Evolutionary conservation across 441 rosid genomes (phyloP).

Genomic region (Metrosideros polymorpha): DNA sequence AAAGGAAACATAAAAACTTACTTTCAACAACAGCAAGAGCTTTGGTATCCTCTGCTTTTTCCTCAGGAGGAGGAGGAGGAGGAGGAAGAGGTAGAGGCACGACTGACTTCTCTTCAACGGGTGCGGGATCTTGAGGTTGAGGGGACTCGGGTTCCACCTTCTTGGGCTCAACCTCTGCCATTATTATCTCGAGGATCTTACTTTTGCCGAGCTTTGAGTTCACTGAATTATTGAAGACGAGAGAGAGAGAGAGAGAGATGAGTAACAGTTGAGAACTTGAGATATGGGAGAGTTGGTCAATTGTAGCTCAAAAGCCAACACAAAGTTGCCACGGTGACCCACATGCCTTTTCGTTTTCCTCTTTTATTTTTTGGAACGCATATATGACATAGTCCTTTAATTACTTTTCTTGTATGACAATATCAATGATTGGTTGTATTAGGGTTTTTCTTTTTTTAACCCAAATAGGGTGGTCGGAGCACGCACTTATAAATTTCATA

Average conservation of each 20-base stretch:
- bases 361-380: not conserved
- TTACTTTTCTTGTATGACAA: not conserved
- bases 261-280: fast-evolving
- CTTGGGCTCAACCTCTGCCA: not conserved
- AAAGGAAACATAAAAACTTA: not conserved
- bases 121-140: not conserved
- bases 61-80: not conserved
- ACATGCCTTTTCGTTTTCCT: not conserved
- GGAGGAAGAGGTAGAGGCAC: not conserved
- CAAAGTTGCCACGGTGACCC: not conserved
- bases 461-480: not conserved
- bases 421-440: not conserved
- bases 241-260: not conserved
- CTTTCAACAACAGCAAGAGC: not conserved
- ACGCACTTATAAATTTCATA: not conserved
- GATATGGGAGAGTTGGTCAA: not conserved
- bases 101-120: not conserved
- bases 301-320: not conserved
- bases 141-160: not conserved
- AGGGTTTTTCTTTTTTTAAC: not conserved
- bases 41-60: not conserved
- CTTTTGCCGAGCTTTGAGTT: not conserved
- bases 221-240: not conserved
- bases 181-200: not conserved
- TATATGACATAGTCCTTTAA: not conserved